Conservation (phyloP, 306 rosid species). For the Acacia melanoxylon region DNA sequence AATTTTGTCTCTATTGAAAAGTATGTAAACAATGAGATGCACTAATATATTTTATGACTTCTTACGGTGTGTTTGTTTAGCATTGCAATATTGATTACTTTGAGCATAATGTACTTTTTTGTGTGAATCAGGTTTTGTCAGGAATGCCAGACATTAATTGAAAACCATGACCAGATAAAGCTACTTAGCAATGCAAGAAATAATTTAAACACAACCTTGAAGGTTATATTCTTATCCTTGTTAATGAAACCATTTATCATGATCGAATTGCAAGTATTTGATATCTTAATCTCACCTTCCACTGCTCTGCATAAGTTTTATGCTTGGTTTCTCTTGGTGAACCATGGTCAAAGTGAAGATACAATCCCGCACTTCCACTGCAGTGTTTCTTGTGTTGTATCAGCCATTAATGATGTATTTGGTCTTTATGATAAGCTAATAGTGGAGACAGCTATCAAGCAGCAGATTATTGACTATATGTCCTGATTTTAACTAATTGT, state of each 20-base stretch:
- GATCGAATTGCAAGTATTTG: conserved; percentile 1
- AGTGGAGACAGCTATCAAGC: conserved; percentile 1
- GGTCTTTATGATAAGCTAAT: conserved; percentile 25
- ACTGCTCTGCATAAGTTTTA: conserved; percentile 12
- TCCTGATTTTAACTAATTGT: conserved; percentile 26
- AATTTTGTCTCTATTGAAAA: conserved; percentile 88
- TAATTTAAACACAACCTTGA: conserved; percentile 88
- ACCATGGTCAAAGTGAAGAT: conserved; percentile 19
- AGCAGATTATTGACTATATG: conserved; percentile 8
- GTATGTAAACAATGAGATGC: conserved; percentile 55
- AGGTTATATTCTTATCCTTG: conserved; percentile 54
- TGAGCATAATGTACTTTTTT: conserved; percentile 36
- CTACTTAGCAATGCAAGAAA: conserved; percentile 97
- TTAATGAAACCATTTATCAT: background rate
- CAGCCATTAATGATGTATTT: conserved; percentile 24
- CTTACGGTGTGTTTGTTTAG: conserved; percentile 18
- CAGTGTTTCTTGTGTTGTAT: conserved; percentile 24
- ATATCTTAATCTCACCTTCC: conserved; percentile 22
- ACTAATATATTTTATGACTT: conserved; percentile 16
- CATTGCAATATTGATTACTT: conserved; percentile 24
- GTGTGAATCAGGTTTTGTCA: conserved; percentile 71
- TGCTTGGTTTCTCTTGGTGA: conserved; percentile 24
- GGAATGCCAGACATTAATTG: conserved; percentile 94
- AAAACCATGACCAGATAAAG: conserved; percentile 98
- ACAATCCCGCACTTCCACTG: conserved; percentile 12